A percentile compares a stretch with the other conserved stretches of the same genome.
Conservation (phyloP, 129 eudicot genomes). For the Kitagawia praeruptora region DNA sequence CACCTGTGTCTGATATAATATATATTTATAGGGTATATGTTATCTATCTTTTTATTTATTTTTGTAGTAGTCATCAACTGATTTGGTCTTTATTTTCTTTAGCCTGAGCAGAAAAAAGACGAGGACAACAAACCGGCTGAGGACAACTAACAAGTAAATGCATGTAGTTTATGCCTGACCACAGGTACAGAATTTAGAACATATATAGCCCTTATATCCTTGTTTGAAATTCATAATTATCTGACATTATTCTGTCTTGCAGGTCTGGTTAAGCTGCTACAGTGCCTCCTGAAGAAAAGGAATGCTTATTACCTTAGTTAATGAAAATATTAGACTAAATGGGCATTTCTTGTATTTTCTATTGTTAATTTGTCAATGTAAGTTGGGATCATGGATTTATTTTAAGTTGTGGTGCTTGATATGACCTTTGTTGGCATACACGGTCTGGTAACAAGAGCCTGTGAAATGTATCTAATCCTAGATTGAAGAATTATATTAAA, state of each 20-base stretch:
- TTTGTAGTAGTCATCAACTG: background rate
- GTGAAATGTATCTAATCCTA: background rate
- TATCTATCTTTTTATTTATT: background rate
- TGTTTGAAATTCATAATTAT: background rate
- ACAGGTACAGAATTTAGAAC: constrained; percentile 19
- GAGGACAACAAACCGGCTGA: constrained; percentile 71
- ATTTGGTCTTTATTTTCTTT: background rate
- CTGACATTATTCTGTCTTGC: background rate
- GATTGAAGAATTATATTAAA: background rate
- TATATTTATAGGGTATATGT: background rate
- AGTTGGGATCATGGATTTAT: background rate
- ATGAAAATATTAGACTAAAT: background rate
- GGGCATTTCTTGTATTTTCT: background rate
- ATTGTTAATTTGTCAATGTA: background rate
- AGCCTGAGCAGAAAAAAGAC: constrained; percentile 58
- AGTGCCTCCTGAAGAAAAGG: background rate
- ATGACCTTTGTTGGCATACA: background rate
- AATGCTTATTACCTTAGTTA: background rate
- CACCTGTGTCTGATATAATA: background rate
- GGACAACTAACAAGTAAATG: constrained; percentile 54
- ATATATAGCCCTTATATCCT: background rate
- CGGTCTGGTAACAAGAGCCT: background rate
- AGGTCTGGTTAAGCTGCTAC: background rate
- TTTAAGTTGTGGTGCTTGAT: background rate
- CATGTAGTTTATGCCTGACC: background rate